Evolutionary conservation across 768 basidiomycete genomes (phyloP).

Genomic region (Neoboletus brunneissimus): DNA sequence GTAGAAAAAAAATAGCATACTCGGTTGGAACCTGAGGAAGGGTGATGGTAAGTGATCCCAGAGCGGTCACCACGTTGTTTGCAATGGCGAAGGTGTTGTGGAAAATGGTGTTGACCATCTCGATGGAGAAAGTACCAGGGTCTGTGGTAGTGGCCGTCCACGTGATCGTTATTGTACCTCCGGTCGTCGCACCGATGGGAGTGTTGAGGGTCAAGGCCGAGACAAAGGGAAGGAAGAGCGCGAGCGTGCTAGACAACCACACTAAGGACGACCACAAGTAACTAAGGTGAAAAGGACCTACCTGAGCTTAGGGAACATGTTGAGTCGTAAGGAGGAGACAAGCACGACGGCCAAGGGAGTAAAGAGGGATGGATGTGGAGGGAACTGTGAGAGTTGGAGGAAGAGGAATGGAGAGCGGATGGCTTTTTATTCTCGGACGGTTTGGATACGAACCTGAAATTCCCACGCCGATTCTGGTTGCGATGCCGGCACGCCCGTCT

Average conservation of each 20-base stretch:
- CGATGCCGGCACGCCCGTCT: constrained; percentile 22
- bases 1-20: constrained; percentile 29
- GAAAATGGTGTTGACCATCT: constrained; percentile 49
- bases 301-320: constrained; percentile 53
- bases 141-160: constrained; percentile 48
- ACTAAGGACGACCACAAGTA: not conserved
- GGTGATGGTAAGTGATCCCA: constrained; percentile 34
- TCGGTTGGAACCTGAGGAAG: constrained; percentile 47
- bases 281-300: constrained; percentile 18
- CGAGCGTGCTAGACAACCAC: constrained; percentile 35
- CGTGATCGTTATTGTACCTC: constrained; percentile 37
- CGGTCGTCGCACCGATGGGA: constrained; percentile 34
- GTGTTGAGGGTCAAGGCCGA: constrained; percentile 44
- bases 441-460: constrained; percentile 7
- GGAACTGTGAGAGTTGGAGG: constrained; percentile 16
- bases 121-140: constrained; percentile 41
- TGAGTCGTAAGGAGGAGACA: constrained; percentile 21
- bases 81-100: constrained; percentile 53
- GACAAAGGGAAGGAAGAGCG: constrained; percentile 43
- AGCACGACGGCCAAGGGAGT: not conserved
- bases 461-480: constrained; percentile 21
- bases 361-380: constrained; percentile 16
- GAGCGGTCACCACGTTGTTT: constrained; percentile 46
- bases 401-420: not conserved
- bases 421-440: constrained; percentile 23